phyloP scores from a whole-genome alignment of 352 stramenopile species.

The Globisporangium uncinulatum region DNA sequence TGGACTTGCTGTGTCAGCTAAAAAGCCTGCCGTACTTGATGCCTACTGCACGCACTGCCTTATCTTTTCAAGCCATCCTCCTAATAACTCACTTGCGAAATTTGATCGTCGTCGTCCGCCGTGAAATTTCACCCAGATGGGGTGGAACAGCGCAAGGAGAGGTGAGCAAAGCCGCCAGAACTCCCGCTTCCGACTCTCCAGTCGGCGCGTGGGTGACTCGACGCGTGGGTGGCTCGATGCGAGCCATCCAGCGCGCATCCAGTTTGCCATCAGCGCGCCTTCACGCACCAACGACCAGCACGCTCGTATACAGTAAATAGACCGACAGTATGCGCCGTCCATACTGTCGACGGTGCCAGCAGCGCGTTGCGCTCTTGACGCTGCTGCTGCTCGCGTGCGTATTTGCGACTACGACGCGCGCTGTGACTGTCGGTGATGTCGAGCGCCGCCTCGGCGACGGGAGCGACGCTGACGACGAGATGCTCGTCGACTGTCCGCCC shows the following conservation, averaged over 20 bases:
- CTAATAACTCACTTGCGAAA: no score
- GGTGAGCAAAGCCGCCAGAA: background rate
- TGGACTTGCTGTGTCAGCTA: no score
- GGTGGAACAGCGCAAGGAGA: background rate
- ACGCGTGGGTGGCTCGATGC: no score
- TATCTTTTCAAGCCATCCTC: no score
- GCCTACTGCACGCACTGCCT: no score
- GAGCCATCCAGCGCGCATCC: no score
- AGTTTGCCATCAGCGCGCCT: no score
- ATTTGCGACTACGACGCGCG: background rate
- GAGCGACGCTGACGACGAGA: background rate
- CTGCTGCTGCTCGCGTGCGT: background rate
- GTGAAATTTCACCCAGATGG: constrained; percentile 1
- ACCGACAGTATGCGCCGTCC: background rate
- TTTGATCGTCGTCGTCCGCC: background rate
- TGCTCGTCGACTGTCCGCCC: constrained; percentile 18
- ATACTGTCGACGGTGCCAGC: background rate
- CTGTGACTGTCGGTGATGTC: constrained; percentile 7
- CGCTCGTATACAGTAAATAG: no score
- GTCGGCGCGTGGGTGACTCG: no score
- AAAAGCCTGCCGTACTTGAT: no score
- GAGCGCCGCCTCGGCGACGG: constrained; percentile 1
- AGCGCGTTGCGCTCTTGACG: background rate
- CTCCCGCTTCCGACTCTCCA: background rate
- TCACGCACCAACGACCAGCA: no score